Conservation (phyloP, 768 basidiomycete species). For the Boletus sp. region DNA sequence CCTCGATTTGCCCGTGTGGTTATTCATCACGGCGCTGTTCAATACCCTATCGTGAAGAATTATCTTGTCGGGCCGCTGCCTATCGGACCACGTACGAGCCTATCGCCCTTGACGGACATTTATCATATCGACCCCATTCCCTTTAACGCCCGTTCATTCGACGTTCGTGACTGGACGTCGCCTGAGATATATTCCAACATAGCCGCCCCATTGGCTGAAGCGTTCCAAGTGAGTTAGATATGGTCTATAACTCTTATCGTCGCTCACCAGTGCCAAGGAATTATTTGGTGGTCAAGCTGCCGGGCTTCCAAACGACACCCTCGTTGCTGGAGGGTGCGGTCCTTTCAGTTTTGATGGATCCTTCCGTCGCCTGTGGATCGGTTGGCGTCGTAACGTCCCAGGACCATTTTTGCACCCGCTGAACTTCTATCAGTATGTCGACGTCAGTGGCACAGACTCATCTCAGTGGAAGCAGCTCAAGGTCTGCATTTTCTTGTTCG, state of each 20-base stretch:
- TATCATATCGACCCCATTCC: slow-evolving; percentile 54
- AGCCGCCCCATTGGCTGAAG: slow-evolving; percentile 38
- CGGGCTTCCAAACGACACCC: slow-evolving; percentile 48
- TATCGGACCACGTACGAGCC: slow-evolving; percentile 36
- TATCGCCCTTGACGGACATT: slow-evolving; percentile 47
- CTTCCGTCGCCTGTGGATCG: slow-evolving; percentile 55
- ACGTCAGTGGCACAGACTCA: slow-evolving; percentile 52
- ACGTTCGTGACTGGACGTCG: slow-evolving; percentile 22
- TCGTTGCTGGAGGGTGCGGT: slow-evolving; percentile 44
- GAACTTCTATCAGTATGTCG: slow-evolving; percentile 57
- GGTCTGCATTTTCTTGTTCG: slow-evolving; percentile 25
- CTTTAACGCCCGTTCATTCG: slow-evolving; percentile 48
- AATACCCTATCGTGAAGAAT: slow-evolving; percentile 46
- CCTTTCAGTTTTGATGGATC: slow-evolving; percentile 61
- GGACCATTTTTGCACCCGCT: slow-evolving; percentile 55
- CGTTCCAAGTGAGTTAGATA: slow-evolving; percentile 38
- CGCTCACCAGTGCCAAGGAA: slow-evolving; percentile 34
- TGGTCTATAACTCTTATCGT: neutral
- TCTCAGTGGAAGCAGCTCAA: slow-evolving; percentile 52
- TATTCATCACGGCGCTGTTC: slow-evolving; percentile 46
- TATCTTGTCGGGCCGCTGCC: slow-evolving; percentile 62
- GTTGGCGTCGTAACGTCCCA: slow-evolving; percentile 47
- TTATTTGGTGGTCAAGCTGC: slow-evolving; percentile 46
- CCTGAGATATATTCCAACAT: slow-evolving; percentile 31
- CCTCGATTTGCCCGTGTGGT: slow-evolving; percentile 47